These are phyloP conservation scores for Sphaerostilbella broomeana DNA, from an alignment of 2,329 filamentous ascomycete species.

Conservation along the genomic window DNA sequence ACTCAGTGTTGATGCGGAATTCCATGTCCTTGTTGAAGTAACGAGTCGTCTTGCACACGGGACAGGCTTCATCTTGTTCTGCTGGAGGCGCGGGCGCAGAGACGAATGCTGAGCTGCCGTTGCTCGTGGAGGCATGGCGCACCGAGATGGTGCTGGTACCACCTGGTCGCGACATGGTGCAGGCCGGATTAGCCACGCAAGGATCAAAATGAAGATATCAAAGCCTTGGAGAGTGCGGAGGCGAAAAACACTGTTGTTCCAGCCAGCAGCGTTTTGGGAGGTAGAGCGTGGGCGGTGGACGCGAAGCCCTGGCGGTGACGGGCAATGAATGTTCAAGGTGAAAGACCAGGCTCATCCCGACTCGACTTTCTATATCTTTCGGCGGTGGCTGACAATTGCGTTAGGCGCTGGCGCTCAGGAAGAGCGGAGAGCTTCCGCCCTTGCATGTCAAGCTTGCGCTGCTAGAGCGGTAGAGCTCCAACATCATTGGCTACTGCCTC, in stretches of 20 bases:
- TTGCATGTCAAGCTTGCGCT: slow-evolving; percentile 3
- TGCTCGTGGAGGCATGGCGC: slow-evolving; percentile 19
- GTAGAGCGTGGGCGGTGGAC: no score
- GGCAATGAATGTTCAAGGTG: no score
- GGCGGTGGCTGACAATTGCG: slow-evolving; percentile 10
- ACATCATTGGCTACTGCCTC: slow-evolving; percentile 1
- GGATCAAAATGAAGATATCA: neutral
- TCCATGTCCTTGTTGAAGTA: slow-evolving; percentile 93
- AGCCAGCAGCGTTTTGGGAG: slow-evolving; percentile 1
- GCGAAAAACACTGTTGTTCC: neutral
- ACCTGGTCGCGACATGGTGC: slow-evolving; percentile 23
- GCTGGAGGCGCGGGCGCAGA: slow-evolving; percentile 16
- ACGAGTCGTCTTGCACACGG: slow-evolving; percentile 92
- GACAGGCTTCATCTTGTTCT: slow-evolving; percentile 67
- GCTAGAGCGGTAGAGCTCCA: neutral
- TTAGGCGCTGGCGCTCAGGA: neutral
- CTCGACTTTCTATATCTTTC: no score
- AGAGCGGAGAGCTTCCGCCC: slow-evolving; percentile 10
- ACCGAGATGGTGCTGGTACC: slow-evolving; percentile 23
- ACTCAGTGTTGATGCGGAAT: slow-evolving; percentile 95
- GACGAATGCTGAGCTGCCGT: slow-evolving; percentile 10
- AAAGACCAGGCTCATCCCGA: no score
- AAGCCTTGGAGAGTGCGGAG: neutral
- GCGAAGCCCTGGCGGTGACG: no score
- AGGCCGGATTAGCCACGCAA: no score